Conservation (phyloP, 1,139 yeast genomes). For the Yamadazyma triangularis region DNA sequence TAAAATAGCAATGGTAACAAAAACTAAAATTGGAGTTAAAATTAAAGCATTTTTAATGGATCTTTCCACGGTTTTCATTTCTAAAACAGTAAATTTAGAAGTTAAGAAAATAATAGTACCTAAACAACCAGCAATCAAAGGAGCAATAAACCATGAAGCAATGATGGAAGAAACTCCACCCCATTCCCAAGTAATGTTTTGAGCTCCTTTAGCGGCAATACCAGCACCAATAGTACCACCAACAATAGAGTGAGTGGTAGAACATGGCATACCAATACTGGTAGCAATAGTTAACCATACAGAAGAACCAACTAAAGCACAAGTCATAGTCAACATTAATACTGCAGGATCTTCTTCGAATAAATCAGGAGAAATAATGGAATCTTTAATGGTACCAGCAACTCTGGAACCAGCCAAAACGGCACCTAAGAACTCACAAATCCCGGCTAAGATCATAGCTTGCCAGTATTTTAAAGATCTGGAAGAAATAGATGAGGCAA, state of each 20-base stretch:
- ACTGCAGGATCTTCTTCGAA: slow-evolving; percentile 60
- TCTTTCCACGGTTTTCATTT: slow-evolving; percentile 41
- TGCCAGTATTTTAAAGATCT: slow-evolving; percentile 69
- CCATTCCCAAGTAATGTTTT: slow-evolving; percentile 72
- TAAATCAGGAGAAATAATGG: slow-evolving; percentile 49
- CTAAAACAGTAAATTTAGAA: slow-evolving; percentile 59
- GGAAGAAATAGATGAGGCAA: slow-evolving; percentile 70
- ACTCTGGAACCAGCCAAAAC: slow-evolving; percentile 68
- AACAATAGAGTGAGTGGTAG: slow-evolving; percentile 75
- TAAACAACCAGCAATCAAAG: slow-evolving; percentile 63
- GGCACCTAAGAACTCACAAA: slow-evolving; percentile 74
- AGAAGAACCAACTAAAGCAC: slow-evolving; percentile 76
- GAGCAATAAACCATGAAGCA: slow-evolving; percentile 82
- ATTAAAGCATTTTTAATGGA: slow-evolving; percentile 52
- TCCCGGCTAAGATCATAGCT: slow-evolving; percentile 65
- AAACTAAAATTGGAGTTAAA: slow-evolving; percentile 60
- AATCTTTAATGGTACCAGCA: slow-evolving; percentile 62
- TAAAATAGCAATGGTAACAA: slow-evolving; percentile 55
- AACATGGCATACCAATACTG: slow-evolving; percentile 65
- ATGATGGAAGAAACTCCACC: slow-evolving; percentile 64
- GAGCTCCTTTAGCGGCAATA: slow-evolving; percentile 63
- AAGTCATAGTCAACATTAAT: slow-evolving; percentile 69
- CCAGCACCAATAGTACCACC: slow-evolving; percentile 77
- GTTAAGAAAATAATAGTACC: slow-evolving; percentile 56
- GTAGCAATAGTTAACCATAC: slow-evolving; percentile 70